A percentile compares a stretch with the other conserved stretches of the same genome.
Evolutionary conservation across 2,329 filamentous ascomycete species (phyloP).

Genomic region (Trichoderma polysporum): DNA sequence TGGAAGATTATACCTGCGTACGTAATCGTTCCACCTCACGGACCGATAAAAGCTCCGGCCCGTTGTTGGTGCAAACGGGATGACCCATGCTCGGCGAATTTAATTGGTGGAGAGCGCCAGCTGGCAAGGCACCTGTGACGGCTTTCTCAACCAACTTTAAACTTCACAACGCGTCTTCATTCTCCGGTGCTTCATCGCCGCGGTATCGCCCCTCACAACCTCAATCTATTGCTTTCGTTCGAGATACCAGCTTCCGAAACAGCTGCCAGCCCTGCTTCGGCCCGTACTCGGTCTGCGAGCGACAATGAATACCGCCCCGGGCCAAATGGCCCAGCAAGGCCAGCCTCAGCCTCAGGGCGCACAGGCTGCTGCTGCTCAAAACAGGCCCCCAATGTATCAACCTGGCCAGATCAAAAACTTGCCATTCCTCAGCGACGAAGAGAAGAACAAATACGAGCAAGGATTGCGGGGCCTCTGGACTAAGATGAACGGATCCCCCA

Average conservation of each 20-base stretch:
- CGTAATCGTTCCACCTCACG: background rate
- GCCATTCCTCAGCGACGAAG: conserved; percentile 51
- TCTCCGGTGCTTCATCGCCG: background rate
- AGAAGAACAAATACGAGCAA: conserved; percentile 59
- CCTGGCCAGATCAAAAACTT: conserved; percentile 54
- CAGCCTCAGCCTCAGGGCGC: conserved; percentile 29
- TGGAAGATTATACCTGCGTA: background rate
- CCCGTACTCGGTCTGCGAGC: background rate
- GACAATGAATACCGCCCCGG: conserved; percentile 30
- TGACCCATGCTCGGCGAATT: background rate
- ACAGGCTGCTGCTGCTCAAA: conserved; percentile 28
- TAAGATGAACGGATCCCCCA: conserved; percentile 48
- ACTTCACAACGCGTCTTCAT: conserved; percentile 12
- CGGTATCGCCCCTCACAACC: too few relatives aligned
- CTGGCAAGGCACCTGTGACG: background rate
- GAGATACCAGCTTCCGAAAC: background rate
- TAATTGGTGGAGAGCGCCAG: conserved; percentile 3
- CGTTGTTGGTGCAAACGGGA: background rate
- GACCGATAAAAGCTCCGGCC: conserved; percentile 8
- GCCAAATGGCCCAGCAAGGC: conserved; percentile 28
- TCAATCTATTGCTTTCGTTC: background rate
- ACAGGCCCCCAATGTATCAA: conserved; percentile 45
- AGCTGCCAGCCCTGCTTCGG: background rate
- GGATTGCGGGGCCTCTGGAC: conserved; percentile 56
- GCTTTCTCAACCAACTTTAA: conserved; percentile 6